Evolutionary conservation across 2,329 filamentous ascomycete genomes (phyloP), one percentile per base, ranked within the genome.

Genomic region (Metarhizium brunneum): DNA sequence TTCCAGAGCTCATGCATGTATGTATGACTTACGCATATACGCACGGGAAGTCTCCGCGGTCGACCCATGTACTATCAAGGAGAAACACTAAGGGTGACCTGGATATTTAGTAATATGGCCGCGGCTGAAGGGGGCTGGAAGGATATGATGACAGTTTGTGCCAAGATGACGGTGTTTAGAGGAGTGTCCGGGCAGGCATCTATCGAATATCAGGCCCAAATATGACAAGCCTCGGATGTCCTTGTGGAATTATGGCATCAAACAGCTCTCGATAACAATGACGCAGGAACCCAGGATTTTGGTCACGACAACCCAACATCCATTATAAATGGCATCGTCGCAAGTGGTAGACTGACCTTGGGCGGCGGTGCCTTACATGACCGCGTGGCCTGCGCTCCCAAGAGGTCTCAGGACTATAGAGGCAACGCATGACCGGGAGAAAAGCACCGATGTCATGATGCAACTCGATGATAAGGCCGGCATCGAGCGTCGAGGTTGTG

Each of bases 311-410:
- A 16, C 35, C 29, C 3, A 54, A 11, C 16, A 38, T 40, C 16
- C 20, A 51, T 35, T 16, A 52, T 36, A 51, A 38, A 48, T 47
- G 18, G 35, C 54, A 56, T 52, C 30, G 32, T n/a, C 52, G 16
- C n/a, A 25, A 32, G n/a, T 40, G 25, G 36, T 8, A 53, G 54
- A 35, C 50, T 63, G 62, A 62, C 60, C 61, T 54, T 53, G 53
- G 43, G 20, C 38, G 54, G 52, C 50, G 53, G 63, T 66, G 62
- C 64, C 63, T 65, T 67, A 63, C 64, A 65, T 65, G 64, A 54
- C 58, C 64, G 59, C 65, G 65, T 67, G 64, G 64, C 56, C 63
- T 55, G 36, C 50, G 45, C 55, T 54, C 54, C 47, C 51, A 55
- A 54, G 51, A 54, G 54, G 57, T 50, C 50, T 53, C 53, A 56